phyloP scores from a whole-genome alignment of 257 asterid species.

The Solanum tarapatanum region DNA sequence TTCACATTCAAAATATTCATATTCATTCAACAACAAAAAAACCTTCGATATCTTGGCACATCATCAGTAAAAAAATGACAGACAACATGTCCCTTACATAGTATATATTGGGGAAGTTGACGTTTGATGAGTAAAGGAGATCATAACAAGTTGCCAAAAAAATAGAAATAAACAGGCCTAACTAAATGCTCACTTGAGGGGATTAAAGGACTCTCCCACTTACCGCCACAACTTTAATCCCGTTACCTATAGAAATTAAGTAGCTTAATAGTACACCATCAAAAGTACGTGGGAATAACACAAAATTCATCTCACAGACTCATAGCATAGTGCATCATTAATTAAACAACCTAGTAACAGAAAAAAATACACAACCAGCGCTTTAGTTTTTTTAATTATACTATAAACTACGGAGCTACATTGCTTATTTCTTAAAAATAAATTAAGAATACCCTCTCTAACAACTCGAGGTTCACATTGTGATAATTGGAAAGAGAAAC shows the following conservation, averaged over 20 bases:
- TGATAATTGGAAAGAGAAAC: not conserved
- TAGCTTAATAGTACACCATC: not conserved
- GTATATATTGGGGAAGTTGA: not conserved
- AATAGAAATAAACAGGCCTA: not conserved
- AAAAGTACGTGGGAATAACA: not conserved
- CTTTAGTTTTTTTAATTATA: not conserved
- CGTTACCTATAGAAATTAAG: slow-evolving; percentile 38
- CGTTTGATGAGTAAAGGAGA: not conserved
- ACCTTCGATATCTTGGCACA: not conserved
- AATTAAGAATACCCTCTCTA: not conserved
- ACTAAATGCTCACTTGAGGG: slow-evolving; percentile 62
- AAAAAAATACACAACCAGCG: not conserved
- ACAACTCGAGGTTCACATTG: not conserved
- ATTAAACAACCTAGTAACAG: no score
- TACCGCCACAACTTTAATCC: slow-evolving; percentile 88
- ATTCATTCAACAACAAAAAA: no score
- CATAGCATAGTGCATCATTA: not conserved
- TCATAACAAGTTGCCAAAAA: not conserved
- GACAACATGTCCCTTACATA: not conserved
- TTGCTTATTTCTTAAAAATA: not conserved
- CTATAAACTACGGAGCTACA: not conserved
- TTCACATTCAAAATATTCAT: no score
- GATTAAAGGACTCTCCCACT: slow-evolving; percentile 86
- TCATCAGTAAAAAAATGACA: not conserved
- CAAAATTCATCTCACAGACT: not conserved